phyloP scores from a whole-genome alignment of 2,329 filamentous ascomycete genomes.

The Cordyceps farinosa region DNA sequence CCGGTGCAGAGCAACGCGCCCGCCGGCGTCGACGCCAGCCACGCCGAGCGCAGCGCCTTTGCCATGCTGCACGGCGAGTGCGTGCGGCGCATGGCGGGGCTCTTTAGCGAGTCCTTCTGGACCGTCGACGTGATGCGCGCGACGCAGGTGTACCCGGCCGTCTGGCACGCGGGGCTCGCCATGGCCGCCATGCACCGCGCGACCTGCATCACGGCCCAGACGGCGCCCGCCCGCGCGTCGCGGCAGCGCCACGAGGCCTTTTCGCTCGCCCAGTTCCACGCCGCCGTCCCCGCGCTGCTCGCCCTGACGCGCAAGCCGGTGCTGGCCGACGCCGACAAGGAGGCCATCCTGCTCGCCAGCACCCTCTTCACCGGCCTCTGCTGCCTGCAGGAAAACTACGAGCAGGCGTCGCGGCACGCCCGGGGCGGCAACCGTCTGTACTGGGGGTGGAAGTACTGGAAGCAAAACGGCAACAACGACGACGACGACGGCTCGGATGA shows the following conservation, averaged over 20 bases:
- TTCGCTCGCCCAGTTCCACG: conserved; percentile 9
- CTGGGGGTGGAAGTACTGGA: conserved; percentile 13
- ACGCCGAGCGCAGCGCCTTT: conserved; percentile 14
- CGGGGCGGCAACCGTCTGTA: conserved; percentile 9
- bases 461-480: background rate
- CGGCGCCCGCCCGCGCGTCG: background rate
- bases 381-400: conserved; percentile 13
- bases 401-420: conserved; percentile 13
- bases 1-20: conserved; percentile 1
- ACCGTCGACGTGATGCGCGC: conserved; percentile 15
- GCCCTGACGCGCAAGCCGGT: background rate
- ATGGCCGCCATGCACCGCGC: conserved; percentile 13
- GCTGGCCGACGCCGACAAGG: conserved; percentile 5
- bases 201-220: background rate
- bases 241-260: conserved; percentile 11
- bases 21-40: background rate
- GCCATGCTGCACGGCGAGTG: conserved; percentile 14
- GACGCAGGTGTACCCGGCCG: conserved; percentile 16
- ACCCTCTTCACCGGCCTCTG: conserved; percentile 16
- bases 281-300: conserved; percentile 1
- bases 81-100: conserved; percentile 5
- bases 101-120: conserved; percentile 16
- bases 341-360: conserved; percentile 14
- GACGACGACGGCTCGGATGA: background rate
- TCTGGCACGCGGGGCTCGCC: conserved; percentile 17